Base-by-base conservation (phyloP, 139 green algal species). In the Gonium pectorale region DNA sequence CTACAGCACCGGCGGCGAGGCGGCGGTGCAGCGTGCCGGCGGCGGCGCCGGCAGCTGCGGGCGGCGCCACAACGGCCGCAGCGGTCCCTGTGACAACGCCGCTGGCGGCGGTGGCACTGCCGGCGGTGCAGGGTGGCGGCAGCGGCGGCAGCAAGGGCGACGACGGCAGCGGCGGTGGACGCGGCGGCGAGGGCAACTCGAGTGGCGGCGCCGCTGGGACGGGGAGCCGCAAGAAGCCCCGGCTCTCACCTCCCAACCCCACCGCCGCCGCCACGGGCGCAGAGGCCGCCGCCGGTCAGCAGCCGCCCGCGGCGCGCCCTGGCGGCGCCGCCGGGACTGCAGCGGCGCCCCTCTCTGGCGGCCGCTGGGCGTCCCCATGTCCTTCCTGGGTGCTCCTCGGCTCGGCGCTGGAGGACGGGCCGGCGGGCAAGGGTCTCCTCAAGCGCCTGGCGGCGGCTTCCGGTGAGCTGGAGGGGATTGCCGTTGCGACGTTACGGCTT, bases 371-470 rank as follows among this genome's bases (percentile, higher is more conserved):
- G 0, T 8, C 13, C 37, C 54, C 73, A 4, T 68, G 73, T 2
- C 38, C 37, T 8, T n/a, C 9, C 29, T 73, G 60, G 77, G 77
- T 83, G 62, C 21, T 83, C n/a, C 59, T 83, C 11, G 77, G 77
- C 0, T 83, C 77, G 31, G 43, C 29, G 5, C 31, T 83, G 40
- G 77, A 73, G 31, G 77, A 83, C 31, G 77, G 75, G 0, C 73
- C 73, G 15, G 35, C 26, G 0, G 77, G 62, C 35, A 83, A 83
- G 77, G 77, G 43, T 5, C 62, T 83, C 43, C 43, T 83, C 21
- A 49, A 27, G 43, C 27, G 33, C n/a, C 43, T 83, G 77, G 77
- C 77, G 41, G 62, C 62, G n/a, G 77, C 60, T 9, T 63, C 77
- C 51, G 77, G 77, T 83, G 35, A 3, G 70, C 5, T n/a, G 29